Conservation (phyloP, 805 yeast genomes). For the Suhomyces sp. region DNA sequence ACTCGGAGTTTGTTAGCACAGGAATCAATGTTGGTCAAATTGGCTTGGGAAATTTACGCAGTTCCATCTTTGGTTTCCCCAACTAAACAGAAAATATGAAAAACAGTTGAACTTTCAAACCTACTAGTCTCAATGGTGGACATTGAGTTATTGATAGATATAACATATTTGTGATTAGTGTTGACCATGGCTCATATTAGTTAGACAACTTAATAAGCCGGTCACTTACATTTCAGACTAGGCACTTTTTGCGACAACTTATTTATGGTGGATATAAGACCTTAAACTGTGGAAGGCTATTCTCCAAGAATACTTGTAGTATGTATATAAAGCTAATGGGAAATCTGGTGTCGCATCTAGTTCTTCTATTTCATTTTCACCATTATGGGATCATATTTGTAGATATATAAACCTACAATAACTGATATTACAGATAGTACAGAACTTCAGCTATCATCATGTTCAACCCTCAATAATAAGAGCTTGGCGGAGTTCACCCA, state of each 20-base stretch:
- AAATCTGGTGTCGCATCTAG: neutral
- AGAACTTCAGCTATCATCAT: neutral
- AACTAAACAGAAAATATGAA: neutral
- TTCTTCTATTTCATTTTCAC: neutral
- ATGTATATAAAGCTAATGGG: neutral
- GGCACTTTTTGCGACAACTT: neutral
- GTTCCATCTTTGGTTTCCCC: slow-evolving; percentile 23
- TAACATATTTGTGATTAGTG: neutral
- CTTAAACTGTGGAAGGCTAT: neutral
- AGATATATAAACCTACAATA: neutral
- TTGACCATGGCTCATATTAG: neutral
- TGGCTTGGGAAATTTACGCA: slow-evolving; percentile 34
- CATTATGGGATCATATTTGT: too few species aligned
- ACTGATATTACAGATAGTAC: too few species aligned
- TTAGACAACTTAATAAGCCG: neutral
- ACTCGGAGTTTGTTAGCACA: slow-evolving; percentile 15
- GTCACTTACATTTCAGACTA: neutral
- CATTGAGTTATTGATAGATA: neutral
- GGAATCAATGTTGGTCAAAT: slow-evolving; percentile 25
- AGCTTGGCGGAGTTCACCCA: neutral
- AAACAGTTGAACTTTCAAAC: neutral
- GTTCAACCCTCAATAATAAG: neutral
- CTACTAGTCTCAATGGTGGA: neutral
- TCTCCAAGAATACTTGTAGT: neutral
- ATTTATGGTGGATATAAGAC: neutral